Evolutionary conservation across 2,329 filamentous ascomycete genomes (phyloP).

Genomic region (Cladophialophora bantiana): DNA sequence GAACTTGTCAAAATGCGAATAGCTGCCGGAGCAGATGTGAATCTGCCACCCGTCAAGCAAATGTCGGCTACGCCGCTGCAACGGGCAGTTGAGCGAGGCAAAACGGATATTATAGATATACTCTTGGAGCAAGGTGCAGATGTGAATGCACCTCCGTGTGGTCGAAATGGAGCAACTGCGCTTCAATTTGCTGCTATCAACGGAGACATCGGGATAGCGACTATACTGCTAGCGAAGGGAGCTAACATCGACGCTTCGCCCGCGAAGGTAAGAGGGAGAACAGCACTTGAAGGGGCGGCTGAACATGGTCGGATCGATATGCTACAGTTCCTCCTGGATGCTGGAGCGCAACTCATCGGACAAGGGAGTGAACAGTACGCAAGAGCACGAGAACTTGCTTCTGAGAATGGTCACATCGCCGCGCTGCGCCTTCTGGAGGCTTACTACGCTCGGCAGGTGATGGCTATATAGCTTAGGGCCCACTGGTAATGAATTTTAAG

Average conservation of each 20-base stretch:
- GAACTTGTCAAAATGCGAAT: conserved; percentile 5
- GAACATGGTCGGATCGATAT: conserved; percentile 44
- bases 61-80: neutral
- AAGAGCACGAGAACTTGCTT: neutral
- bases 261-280: conserved; percentile 37
- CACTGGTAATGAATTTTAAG: neutral
- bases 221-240: neutral
- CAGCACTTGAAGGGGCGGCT: conserved; percentile 43
- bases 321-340: conserved; percentile 42
- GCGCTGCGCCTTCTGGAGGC: neutral
- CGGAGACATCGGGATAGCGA: neutral
- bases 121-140: conserved; percentile 1
- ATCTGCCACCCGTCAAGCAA: neutral
- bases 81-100: neutral
- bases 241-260: conserved; percentile 6
- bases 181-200: conserved; percentile 4
- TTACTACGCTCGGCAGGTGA: neutral
- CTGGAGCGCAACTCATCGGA: conserved; percentile 33
- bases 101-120: neutral
- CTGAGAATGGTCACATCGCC: neutral
- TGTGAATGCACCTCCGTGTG: conserved; percentile 3
- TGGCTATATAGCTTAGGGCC: conserved; percentile 9
- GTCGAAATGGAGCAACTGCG: conserved; percentile 4
- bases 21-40: neutral
- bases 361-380: neutral